A percentile compares a stretch with the other conserved stretches of the same genome.
phyloP scores from a whole-genome alignment of 2,329 filamentous ascomycete species.

The Arthrobotrys megalospora region DNA sequence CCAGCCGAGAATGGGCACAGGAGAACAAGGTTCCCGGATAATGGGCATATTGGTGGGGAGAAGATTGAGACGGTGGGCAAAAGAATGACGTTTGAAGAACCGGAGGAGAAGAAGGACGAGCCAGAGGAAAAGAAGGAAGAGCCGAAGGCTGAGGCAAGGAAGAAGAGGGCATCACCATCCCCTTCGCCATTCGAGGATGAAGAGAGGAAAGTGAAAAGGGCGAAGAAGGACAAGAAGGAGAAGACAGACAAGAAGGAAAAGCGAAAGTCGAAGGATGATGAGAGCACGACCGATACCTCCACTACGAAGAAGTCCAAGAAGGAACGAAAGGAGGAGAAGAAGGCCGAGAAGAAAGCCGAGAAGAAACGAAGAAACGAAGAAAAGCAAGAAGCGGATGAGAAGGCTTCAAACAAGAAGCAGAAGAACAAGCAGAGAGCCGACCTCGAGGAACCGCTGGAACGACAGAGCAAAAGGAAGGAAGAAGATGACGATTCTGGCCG shows the following conservation, averaged over 20 bases:
- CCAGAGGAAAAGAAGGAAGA: conserved; percentile 9
- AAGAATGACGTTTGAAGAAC: conserved; percentile 22
- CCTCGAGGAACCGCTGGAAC: conserved; percentile 28
- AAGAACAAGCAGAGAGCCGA: conserved; percentile 43
- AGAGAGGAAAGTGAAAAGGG: conserved; percentile 14
- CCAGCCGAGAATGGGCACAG: conserved; percentile 14
- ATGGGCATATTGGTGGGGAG: conserved; percentile 18
- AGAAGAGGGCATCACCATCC: neutral
- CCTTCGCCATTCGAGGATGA: conserved; percentile 4
- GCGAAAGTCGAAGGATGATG: conserved; percentile 11
- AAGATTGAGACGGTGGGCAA: conserved; percentile 55
- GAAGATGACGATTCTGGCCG: conserved; percentile 21
- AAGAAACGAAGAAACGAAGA: conserved; percentile 43
- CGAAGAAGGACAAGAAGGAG: conserved; percentile 32
- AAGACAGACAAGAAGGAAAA: conserved; percentile 26
- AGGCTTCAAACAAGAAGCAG: conserved; percentile 43
- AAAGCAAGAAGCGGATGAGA: neutral
- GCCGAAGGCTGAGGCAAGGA: neutral
- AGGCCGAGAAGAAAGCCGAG: conserved; percentile 1
- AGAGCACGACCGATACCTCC: neutral
- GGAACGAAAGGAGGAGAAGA: conserved; percentile 12
- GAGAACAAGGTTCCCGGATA: conserved; percentile 22
- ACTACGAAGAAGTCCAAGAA: conserved; percentile 25
- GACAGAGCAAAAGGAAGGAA: conserved; percentile 37
- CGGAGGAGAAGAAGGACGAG: neutral